These are phyloP conservation scores for Avena eriantha DNA, from an alignment of 176 grass and related monocot species.

Conservation along the genomic window DNA sequence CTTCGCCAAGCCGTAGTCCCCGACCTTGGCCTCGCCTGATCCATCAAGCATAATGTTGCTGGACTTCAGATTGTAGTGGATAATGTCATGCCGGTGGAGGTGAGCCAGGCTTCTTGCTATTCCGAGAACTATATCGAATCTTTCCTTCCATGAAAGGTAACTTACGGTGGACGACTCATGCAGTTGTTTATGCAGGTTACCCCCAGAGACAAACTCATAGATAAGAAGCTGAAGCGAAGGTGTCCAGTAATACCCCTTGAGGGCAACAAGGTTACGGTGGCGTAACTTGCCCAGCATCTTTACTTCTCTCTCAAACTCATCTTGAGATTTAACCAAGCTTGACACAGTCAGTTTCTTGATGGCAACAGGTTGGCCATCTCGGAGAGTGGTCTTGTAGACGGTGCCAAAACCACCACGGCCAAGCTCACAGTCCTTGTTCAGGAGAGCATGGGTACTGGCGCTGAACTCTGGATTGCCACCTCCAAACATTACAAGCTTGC, in stretches of 20 bases:
- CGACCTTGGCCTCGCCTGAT: conserved; percentile 78
- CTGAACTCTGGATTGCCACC: conserved; percentile 94
- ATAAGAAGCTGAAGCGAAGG: conserved; percentile 95
- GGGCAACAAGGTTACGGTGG: conserved; percentile 79
- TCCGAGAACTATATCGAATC: conserved; percentile 89
- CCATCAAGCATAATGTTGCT: conserved; percentile 90
- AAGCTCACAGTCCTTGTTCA: conserved; percentile 97
- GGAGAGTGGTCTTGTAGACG: conserved; percentile 86
- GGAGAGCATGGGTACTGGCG: conserved; percentile 83
- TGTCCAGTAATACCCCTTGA: conserved; percentile 98
- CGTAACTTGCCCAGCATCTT: conserved; percentile 85
- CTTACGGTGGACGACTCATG: conserved; percentile 78
- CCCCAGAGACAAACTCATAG: conserved; percentile 92
- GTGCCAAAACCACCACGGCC: conserved; percentile 97
- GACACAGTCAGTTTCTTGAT: conserved; percentile 99
- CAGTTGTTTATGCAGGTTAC: conserved; percentile 81
- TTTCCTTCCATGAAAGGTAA: conserved; percentile 86
- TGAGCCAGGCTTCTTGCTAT: conserved; percentile 85
- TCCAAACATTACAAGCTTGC: conserved; percentile 97
- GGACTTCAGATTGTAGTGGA: conserved; percentile 99
- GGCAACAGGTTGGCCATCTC: conserved; percentile 82
- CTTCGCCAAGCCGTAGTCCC: conserved; percentile 98
- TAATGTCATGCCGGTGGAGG: conserved; percentile 79
- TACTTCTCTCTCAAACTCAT: conserved; percentile 97
- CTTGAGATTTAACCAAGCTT: conserved; percentile 97